These are phyloP conservation scores for Penicillium egyptiacum DNA, from an alignment of 495 filamentous ascomycete genomes.

Conservation along the genomic window DNA sequence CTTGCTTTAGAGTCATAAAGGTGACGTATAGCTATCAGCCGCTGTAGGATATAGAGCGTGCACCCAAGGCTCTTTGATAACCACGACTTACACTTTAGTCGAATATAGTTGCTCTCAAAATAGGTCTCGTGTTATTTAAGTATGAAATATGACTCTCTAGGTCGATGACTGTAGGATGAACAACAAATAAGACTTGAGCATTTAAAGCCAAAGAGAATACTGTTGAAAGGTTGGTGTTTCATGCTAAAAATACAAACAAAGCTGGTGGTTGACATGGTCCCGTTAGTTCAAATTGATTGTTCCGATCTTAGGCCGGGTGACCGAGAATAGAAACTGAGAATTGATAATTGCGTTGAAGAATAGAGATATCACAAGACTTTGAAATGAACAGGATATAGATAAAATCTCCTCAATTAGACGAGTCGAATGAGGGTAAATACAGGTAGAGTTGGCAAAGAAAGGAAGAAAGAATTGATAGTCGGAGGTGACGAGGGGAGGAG, in stretches of 20 bases:
- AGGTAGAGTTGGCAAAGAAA: conserved; percentile 17
- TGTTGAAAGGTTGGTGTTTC: not conserved
- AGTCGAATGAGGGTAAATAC: conserved; percentile 50
- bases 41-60: not conserved
- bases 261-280: conserved; percentile 14
- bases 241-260: not conserved
- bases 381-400: not conserved
- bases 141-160: not conserved
- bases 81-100: no score
- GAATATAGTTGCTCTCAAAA: not conserved
- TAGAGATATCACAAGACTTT: not conserved
- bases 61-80: not conserved
- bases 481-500: conserved; percentile 15
- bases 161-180: not conserved
- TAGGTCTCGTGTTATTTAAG: not conserved
- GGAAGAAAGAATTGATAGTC: conserved; percentile 17
- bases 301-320: conserved; percentile 8
- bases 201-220: not conserved
- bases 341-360: conserved; percentile 19
- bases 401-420: conserved; percentile 27
- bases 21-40: not conserved
- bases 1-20: not conserved
- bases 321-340: conserved; percentile 17
- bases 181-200: not conserved
- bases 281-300: not conserved